phyloP scores from a whole-genome alignment of 2,329 filamentous ascomycete species.

The Colletotrichum orbiculare region DNA sequence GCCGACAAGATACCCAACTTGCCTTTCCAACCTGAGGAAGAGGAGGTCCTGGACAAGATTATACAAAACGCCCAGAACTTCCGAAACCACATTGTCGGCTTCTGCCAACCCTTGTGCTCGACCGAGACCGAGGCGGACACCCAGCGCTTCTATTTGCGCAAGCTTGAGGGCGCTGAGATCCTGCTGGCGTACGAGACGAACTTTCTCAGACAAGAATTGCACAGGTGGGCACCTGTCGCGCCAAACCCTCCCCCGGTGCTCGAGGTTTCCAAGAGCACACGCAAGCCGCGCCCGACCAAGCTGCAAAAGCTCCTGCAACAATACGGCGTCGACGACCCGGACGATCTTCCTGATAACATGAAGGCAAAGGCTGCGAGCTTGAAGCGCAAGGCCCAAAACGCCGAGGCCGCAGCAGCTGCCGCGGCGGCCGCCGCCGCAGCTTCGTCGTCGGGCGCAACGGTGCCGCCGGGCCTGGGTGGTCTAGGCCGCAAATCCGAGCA shows the following conservation, averaged over 20 bases:
- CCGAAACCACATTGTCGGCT: slow-evolving; percentile 81
- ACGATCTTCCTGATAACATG: slow-evolving; percentile 86
- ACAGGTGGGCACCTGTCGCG: slow-evolving; percentile 93
- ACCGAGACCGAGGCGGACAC: slow-evolving; percentile 89
- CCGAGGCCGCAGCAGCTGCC: slow-evolving; percentile 60
- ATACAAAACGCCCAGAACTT: slow-evolving; percentile 87
- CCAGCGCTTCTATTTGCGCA: slow-evolving; percentile 93
- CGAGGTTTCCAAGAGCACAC: slow-evolving; percentile 88
- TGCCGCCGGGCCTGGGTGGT: slow-evolving; percentile 16
- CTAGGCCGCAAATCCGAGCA: slow-evolving; percentile 35
- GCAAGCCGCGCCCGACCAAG: slow-evolving; percentile 96
- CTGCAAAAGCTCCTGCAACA: slow-evolving; percentile 93
- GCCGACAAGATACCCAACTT: slow-evolving; percentile 82
- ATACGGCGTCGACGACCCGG: slow-evolving; percentile 88
- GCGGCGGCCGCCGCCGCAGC: slow-evolving; percentile 39
- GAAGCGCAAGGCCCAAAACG: slow-evolving; percentile 76
- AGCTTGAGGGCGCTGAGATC: slow-evolving; percentile 97
- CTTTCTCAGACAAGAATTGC: slow-evolving; percentile 93
- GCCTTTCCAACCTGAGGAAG: slow-evolving; percentile 96
- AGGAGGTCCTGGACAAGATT: slow-evolving; percentile 86
- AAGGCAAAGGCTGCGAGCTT: slow-evolving; percentile 80
- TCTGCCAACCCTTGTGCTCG: slow-evolving; percentile 83
- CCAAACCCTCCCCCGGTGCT: slow-evolving; percentile 86
- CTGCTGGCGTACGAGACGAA: slow-evolving; percentile 95
- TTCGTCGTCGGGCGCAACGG: slow-evolving; percentile 28